phyloP scores from a whole-genome alignment of 371 early-diverging fungal species.

The Haplosporangium sp. region DNA sequence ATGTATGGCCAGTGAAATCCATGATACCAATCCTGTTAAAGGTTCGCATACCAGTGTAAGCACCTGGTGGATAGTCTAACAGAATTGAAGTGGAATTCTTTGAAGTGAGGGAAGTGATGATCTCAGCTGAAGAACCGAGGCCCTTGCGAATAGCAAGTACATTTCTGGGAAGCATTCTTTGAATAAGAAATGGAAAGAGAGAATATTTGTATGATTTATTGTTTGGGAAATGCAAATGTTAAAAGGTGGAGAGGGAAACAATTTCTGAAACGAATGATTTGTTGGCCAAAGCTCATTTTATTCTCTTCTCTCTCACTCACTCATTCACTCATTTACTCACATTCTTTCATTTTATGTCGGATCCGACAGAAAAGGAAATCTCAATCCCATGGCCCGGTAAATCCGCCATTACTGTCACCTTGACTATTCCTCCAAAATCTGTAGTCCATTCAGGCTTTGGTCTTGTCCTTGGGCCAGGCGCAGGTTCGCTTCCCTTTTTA shows the following conservation, averaged over 20 bases:
- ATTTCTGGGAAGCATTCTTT: slow-evolving; percentile 36
- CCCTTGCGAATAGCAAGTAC: slow-evolving; percentile 39
- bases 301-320: not conserved
- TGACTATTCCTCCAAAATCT: slow-evolving; percentile 33
- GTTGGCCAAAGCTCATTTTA: not conserved
- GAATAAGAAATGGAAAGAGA: not conserved
- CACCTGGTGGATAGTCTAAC: slow-evolving; percentile 40
- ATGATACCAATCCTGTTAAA: slow-evolving; percentile 34
- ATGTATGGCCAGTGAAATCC: slow-evolving; percentile 63
- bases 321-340: not conserved
- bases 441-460: slow-evolving; percentile 41
- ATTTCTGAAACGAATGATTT: no score
- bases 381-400: slow-evolving; percentile 40
- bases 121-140: slow-evolving; percentile 17
- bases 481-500: slow-evolving; percentile 20
- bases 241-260: no score
- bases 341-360: slow-evolving; percentile 14
- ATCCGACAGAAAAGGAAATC: slow-evolving; percentile 38
- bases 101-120: slow-evolving; percentile 25
- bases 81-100: slow-evolving; percentile 23
- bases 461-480: slow-evolving; percentile 50
- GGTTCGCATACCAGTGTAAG: slow-evolving; percentile 52
- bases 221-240: no score
- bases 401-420: slow-evolving; percentile 34
- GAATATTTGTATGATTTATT: no score